Conservation (phyloP, 169 alveolate genomes). For the Plasmodium vivax region DNA sequence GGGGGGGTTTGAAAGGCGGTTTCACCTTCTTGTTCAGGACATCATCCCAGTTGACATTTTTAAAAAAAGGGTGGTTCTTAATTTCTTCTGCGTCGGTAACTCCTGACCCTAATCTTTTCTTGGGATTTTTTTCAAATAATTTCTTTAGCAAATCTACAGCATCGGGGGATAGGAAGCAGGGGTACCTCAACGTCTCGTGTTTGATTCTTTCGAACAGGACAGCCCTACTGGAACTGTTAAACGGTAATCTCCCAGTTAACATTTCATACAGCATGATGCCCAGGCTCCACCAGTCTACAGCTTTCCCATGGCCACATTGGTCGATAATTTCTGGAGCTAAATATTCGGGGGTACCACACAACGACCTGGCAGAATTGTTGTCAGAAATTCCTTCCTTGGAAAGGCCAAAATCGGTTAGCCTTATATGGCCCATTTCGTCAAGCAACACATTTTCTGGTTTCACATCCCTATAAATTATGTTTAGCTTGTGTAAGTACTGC, state of each 20-base stretch:
- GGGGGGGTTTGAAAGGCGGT: conserved; percentile 86
- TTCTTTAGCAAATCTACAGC: conserved; percentile 85
- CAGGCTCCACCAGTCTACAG: conserved; percentile 91
- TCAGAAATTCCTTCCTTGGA: conserved; percentile 82
- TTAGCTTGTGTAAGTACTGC: conserved; percentile 84
- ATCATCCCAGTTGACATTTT: conserved; percentile 85
- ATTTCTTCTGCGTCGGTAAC: conserved; percentile 82
- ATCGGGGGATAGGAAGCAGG: conserved; percentile 70
- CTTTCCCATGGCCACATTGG: conserved; percentile 86
- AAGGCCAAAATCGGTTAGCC: conserved; percentile 89
- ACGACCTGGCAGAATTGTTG: conserved; percentile 79
- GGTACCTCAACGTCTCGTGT: conserved; percentile 77
- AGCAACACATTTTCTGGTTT: conserved; percentile 89
- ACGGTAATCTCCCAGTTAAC: conserved; percentile 91
- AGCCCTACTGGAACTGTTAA: conserved; percentile 78
- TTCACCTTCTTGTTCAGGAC: conserved; percentile 71
- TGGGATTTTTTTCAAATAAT: conserved; percentile 88
- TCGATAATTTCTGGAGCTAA: conserved; percentile 90
- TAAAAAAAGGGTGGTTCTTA: conserved; percentile 87
- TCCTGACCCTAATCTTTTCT: conserved; percentile 85
- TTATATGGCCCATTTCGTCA: conserved; percentile 84
- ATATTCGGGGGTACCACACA: conserved; percentile 91
- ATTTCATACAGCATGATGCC: conserved; percentile 89
- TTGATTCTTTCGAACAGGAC: conserved; percentile 82
- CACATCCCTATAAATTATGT: conserved; percentile 87